Base-by-base conservation (phyloP, 179 eudicot genomes). In the Gypsophila paniculata region DNA sequence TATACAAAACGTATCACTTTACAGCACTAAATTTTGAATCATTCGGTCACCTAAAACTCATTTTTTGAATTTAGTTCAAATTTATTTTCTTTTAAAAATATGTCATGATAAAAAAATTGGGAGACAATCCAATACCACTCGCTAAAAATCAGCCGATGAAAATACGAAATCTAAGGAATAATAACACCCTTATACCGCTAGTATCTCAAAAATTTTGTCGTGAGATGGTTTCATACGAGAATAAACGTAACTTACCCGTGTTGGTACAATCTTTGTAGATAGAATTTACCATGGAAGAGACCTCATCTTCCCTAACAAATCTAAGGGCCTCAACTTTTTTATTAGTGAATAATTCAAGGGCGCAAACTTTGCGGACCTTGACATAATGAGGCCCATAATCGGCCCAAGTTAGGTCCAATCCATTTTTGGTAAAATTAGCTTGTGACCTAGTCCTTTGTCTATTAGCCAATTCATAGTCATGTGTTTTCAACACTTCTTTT, bases 331-430 rank as follows among this genome's bases (percentile, higher is more conserved):
- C 80, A 65, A 82, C 39, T 46, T 73, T 84, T 53, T 79, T 79
- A 29, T 26, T 66, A 1, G 74, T 74, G 21, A 82, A 75, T 26
- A 84, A 65, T 48, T 73, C 73, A 11, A 67, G 62, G 1, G 72
- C 61, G 54, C 83, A 77, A 13, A 87, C 68, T 70, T 85, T 87
- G 14, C 88, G 79, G 18, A 88, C 85, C 63, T 84, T 85, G 0
- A 88, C 86, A 78, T 81, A 84, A 23, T 86, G 89, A 10, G 89
- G 85, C 19, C 91, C 89, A 71, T 85, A 88, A 70, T 88, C 88
- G 6, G 89, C 85, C 91, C 91, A 88, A 8, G 84, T 86, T 10
- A 87, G 83, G 60, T 88, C 91, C 76, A 73, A 29, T 5, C 91
- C 91, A 21, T 82, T 75, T 26, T 76, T 60, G 44, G 85, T 84